Percentiles rank a stretch among this genome's conserved stretches.
phyloP scores from a whole-genome alignment of 345 rosid genomes.

The Salix suchowensis region DNA sequence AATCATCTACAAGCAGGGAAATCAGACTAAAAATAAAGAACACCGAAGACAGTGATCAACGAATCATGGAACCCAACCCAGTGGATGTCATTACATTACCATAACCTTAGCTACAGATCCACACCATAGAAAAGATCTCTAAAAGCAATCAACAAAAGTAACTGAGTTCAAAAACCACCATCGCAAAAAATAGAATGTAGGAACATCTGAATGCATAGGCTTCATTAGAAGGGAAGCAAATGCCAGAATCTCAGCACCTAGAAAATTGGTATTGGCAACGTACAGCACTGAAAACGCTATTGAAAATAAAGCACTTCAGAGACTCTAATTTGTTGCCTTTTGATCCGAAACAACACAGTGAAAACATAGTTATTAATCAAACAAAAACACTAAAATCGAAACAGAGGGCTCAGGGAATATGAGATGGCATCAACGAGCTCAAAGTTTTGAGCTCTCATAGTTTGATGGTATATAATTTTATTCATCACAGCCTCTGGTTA shows the following conservation, averaged over 20 bases:
- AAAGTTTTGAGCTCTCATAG: slow-evolving; percentile 5
- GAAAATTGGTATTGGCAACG: slow-evolving; percentile 15
- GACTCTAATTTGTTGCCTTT: slow-evolving; percentile 26
- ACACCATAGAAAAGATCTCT: too few relatives aligned
- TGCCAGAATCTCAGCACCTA: slow-evolving; percentile 19
- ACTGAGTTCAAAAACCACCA: neutral
- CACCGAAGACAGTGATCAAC: too few relatives aligned
- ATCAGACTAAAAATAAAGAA: too few relatives aligned
- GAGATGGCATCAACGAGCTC: slow-evolving; percentile 13
- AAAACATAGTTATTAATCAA: neutral
- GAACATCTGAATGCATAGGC: slow-evolving; percentile 15
- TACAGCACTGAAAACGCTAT: slow-evolving; percentile 20
- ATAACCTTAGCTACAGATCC: too few relatives aligned
- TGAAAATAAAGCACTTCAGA: slow-evolving; percentile 1
- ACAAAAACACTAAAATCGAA: too few relatives aligned
- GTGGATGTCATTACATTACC: too few relatives aligned
- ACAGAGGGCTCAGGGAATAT: neutral
- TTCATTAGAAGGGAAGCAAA: neutral
- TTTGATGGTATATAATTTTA: slow-evolving; percentile 15
- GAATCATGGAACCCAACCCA: too few relatives aligned
- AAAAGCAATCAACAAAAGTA: neutral
- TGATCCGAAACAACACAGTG: too few relatives aligned
- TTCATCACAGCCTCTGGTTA: neutral
- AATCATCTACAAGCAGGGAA: too few relatives aligned
- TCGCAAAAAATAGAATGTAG: neutral